Evolutionary conservation across 1,139 yeast species (phyloP).

Genomic region (Geotrichum carabidarum): DNA sequence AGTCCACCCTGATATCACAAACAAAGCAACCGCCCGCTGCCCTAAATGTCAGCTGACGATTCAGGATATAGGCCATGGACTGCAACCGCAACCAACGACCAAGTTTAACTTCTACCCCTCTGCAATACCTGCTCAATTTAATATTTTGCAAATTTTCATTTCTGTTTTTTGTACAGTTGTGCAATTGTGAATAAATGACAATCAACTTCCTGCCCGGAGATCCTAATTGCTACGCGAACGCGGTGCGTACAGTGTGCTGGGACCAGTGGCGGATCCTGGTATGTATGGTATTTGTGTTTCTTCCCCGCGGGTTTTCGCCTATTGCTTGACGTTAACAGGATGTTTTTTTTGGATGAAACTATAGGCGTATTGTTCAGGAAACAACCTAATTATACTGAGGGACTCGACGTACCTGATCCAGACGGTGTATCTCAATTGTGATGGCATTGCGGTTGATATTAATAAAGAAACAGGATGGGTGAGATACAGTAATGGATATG

Average conservation of each 20-base stretch:
- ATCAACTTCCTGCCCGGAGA: constrained; percentile 74
- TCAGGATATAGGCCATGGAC: too few relatives aligned
- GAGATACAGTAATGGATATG: constrained; percentile 13
- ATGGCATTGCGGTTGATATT: constrained; percentile 62
- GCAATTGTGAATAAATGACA: constrained; percentile 23
- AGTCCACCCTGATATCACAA: too few relatives aligned
- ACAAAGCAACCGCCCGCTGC: too few relatives aligned
- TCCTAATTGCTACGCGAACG: constrained; percentile 54
- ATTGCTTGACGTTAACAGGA: too few relatives aligned
- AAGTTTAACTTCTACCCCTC: too few relatives aligned
- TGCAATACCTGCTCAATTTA: too few relatives aligned
- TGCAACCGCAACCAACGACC: too few relatives aligned
- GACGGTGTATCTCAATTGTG: constrained; percentile 65
- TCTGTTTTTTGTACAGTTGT: too few relatives aligned
- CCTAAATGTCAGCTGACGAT: too few relatives aligned
- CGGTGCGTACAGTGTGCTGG: constrained; percentile 66
- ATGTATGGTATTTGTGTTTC: constrained; percentile 25
- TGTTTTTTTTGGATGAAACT: too few relatives aligned
- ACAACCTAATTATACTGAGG: constrained; percentile 65
- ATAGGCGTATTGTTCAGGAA: constrained; percentile 77
- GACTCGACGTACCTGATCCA: constrained; percentile 55
- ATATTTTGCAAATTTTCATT: too few relatives aligned
- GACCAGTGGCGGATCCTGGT: constrained; percentile 55
- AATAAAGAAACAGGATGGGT: constrained; percentile 51
- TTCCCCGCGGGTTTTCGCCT: not conserved